Evolutionary conservation across 768 basidiomycete species (phyloP), one percentile per base, ranked within the genome.

Genomic region (Boletus pseudopeckii): DNA sequence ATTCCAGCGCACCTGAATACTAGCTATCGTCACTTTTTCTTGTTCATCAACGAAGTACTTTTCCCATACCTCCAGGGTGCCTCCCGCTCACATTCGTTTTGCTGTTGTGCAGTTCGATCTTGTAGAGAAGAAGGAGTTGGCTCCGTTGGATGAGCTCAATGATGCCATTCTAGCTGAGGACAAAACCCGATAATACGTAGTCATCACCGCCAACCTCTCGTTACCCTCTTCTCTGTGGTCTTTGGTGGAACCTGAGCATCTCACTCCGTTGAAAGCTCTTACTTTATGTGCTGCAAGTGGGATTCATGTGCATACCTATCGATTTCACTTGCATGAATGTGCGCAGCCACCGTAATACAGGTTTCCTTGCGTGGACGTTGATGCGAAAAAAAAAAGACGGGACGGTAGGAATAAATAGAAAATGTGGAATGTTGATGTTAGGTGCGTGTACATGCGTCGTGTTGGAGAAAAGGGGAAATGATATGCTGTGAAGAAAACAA

Each of bases 21-120:
- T 14, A 96, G 93, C 69, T 98, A 99, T 71, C 84, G 92, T 33
- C 97, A 99, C 72, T 99, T 99, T 77, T 91, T 98, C 76, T 77
- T 98, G 40, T 98, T 98, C 67, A 84, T 98, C 56, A 86, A 93
- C 61, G 96, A 99, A 83, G 95, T 92, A 63, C 39, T 80, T 67
- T 30, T 13, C 37, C n/a, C 30, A 6, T 17, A 36, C 1, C 30
- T 40, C 39, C n/a, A 17, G 38, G 9, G 15, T 43, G 32, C 37
- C 39, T 56, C 34, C 47, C 34, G 42, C 55, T 60, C 59, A 65
- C 40, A 49, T 50, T 13, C 15, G 3, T 39, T 40, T 37, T 45
- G 22, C 34, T 38, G 14, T 36, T 18, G 17, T 48, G 7, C 61
- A 93, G 92, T 96, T 96, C 67, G 88, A 93, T 65, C 78, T 96